Evolutionary conservation across 2,329 filamentous ascomycete species (phyloP).

Genomic region (Trichoderma aggressivum): DNA sequence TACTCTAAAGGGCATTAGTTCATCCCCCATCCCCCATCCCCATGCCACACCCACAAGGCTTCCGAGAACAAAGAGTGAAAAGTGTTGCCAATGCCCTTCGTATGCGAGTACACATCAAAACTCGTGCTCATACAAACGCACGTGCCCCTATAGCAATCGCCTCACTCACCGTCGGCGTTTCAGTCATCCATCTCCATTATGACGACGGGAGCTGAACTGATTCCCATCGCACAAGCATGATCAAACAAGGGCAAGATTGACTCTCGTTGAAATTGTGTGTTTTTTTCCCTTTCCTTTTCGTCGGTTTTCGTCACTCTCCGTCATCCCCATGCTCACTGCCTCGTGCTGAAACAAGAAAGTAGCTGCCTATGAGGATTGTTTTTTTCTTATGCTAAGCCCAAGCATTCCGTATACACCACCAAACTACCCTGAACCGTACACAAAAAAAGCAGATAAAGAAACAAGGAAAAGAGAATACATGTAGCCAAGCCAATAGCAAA

Average conservation of each 20-base stretch:
- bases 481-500: background rate
- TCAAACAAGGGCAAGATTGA: background rate
- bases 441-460: background rate
- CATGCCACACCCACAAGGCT: background rate
- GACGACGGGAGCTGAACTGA: background rate
- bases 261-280: background rate
- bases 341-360: background rate
- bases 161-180: background rate
- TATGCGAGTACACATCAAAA: background rate
- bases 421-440: slow-evolving; percentile 9
- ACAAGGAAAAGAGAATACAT: background rate
- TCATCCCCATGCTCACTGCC: background rate
- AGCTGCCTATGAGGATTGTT: background rate
- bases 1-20: background rate
- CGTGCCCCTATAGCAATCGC: background rate
- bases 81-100: background rate
- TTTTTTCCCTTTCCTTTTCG: background rate
- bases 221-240: background rate
- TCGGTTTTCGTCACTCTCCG: background rate
- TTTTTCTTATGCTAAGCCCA: background rate
- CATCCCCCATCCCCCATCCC: background rate
- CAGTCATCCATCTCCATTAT: background rate
- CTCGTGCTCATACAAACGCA: background rate
- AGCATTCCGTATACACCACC: background rate
- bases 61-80: background rate